phyloP scores from a whole-genome alignment of 257 asterid genomes.

The Voacanga thouarsii region DNA sequence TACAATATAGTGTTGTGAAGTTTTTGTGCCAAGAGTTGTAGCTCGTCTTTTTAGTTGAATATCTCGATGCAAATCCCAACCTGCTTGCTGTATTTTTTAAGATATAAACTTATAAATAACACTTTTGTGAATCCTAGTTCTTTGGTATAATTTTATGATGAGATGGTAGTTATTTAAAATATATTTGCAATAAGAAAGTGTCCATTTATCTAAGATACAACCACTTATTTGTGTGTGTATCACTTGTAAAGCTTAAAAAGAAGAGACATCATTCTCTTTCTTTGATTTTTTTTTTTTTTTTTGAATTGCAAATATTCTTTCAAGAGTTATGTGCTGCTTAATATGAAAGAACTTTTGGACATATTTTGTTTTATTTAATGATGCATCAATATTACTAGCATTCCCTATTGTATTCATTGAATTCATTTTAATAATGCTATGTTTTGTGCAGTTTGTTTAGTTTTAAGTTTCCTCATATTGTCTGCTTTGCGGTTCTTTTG shows the following conservation, averaged over 20 bases:
- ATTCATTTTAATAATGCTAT: conserved; percentile 12
- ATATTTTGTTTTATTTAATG: background rate
- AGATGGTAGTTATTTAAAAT: background rate
- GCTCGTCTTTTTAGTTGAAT: conserved; percentile 4
- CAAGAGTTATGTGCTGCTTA: background rate
- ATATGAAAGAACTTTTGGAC: background rate
- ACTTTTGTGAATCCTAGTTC: background rate
- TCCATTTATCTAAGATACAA: background rate
- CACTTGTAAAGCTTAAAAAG: background rate
- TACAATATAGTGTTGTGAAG: background rate
- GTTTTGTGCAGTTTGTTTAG: conserved; percentile 69
- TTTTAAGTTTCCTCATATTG: conserved; percentile 66
- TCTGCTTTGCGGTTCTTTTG: conserved; percentile 73
- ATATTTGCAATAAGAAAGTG: background rate
- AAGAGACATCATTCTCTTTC: background rate
- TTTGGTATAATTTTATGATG: background rate
- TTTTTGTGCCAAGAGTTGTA: background rate
- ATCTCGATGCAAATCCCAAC: background rate
- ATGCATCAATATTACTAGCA: background rate
- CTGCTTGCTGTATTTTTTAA: background rate
- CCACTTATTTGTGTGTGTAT: background rate
- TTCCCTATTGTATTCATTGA: conserved; percentile 1
- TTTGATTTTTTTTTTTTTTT: background rate
- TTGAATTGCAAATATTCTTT: background rate
- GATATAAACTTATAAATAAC: background rate